phyloP scores from a whole-genome alignment of 75 land plant genomes.

The Pinus tabuliformis region DNA sequence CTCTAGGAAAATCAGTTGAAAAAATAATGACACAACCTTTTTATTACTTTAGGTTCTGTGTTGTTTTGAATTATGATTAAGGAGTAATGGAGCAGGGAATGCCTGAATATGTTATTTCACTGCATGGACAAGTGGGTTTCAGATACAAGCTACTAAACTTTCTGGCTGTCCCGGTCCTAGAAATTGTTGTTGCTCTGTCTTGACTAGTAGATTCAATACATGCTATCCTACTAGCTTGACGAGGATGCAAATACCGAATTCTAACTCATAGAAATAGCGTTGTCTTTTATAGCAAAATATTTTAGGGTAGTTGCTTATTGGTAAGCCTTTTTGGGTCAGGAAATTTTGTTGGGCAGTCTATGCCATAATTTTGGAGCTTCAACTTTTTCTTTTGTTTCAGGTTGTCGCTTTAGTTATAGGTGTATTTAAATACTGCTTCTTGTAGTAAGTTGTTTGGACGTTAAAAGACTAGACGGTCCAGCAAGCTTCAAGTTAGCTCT shows the following conservation, averaged over 20 bases:
- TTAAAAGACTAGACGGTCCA: neutral
- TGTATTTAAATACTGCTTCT: neutral
- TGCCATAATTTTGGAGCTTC: neutral
- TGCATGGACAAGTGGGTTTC: constrained; percentile 1
- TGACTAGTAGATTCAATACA: neutral
- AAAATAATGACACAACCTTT: constrained; percentile 3
- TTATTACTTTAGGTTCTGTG: neutral
- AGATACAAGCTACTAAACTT: neutral
- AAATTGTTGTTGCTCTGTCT: neutral
- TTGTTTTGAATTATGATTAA: constrained; percentile 1
- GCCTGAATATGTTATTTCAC: neutral
- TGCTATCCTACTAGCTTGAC: neutral
- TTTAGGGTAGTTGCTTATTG: neutral
- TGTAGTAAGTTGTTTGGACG: neutral
- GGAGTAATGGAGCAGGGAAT: neutral
- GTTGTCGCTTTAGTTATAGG: neutral
- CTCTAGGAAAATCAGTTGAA: neutral
- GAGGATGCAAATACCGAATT: neutral
- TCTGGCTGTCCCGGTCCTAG: neutral
- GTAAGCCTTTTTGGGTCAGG: neutral
- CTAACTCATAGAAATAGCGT: neutral
- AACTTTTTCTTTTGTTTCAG: neutral
- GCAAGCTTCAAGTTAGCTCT: neutral
- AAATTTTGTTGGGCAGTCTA: neutral
- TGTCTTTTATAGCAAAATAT: neutral